These are phyloP conservation scores for Pezicula rhizophila DNA, from an alignment of 2,329 filamentous ascomycete genomes.

Conservation along the genomic window DNA sequence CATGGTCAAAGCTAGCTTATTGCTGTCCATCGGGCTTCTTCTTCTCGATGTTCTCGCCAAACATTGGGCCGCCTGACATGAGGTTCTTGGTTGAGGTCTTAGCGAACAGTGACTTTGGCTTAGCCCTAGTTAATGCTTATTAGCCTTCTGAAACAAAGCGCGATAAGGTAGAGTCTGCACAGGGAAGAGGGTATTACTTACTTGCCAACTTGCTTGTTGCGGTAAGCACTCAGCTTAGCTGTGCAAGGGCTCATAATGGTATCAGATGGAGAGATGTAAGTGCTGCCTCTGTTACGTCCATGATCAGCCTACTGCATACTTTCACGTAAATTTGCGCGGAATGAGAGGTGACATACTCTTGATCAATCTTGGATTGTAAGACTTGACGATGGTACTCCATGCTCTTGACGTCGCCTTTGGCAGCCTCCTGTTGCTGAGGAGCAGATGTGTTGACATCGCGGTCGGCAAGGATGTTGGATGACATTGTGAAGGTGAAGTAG, in stretches of 20 bases:
- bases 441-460: constrained; percentile 60
- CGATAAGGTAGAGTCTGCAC: neutral
- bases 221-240: constrained; percentile 74
- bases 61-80: constrained; percentile 17
- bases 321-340: neutral
- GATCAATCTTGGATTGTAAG: constrained; percentile 64
- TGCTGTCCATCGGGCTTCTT: constrained; percentile 5
- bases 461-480: constrained; percentile 53
- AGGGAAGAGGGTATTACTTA: constrained; percentile 36
- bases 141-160: neutral
- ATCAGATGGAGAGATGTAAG: constrained; percentile 78
- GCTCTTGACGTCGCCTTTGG: constrained; percentile 49
- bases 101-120: constrained; percentile 63
- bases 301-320: constrained; percentile 17
- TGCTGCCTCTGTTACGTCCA: constrained; percentile 20
- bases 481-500: constrained; percentile 36
- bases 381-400: constrained; percentile 76
- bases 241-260: constrained; percentile 83
- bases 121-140: constrained; percentile 40
- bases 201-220: constrained; percentile 76
- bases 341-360: constrained; percentile 45
- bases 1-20: constrained; percentile 1
- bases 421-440: constrained; percentile 24
- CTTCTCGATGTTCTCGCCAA: constrained; percentile 16
- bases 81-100: constrained; percentile 60